phyloP scores from a whole-genome alignment of 2,329 filamentous ascomycete species.

The Penicillium freii region DNA sequence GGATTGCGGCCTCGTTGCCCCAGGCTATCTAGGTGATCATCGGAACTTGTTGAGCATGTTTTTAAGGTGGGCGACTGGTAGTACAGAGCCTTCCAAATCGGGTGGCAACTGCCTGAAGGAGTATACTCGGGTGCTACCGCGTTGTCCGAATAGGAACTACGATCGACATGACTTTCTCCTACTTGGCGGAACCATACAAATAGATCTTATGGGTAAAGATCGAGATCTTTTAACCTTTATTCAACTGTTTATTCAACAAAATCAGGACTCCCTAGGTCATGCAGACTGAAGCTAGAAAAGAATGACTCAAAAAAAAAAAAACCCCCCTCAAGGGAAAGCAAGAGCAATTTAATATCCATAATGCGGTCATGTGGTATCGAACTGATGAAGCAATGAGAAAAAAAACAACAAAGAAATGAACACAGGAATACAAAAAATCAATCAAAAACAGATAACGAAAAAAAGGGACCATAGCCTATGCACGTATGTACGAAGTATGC shows the following conservation, averaged over 20 bases:
- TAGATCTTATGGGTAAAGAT: conserved; percentile 8
- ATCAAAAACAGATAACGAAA: not conserved
- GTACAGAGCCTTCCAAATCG: not conserved
- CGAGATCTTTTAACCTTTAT: not conserved
- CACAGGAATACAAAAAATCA: not conserved
- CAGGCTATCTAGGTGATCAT: not conserved
- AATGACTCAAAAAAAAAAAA: not conserved
- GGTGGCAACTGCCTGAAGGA: not conserved
- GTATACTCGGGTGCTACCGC: not conserved
- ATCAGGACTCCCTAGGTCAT: not conserved
- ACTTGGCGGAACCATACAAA: not conserved
- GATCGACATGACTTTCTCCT: not conserved
- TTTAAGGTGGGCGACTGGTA: not conserved
- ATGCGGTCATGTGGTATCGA: conserved; percentile 7
- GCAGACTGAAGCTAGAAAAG: not conserved
- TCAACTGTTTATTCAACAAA: not conserved
- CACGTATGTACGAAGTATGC: not conserved
- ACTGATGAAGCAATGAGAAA: not conserved
- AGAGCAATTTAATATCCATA: conserved; percentile 5
- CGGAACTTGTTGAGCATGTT: not conserved
- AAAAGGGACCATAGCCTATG: not conserved
- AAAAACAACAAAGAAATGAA: not conserved
- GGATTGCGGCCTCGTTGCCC: not conserved
- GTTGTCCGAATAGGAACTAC: not conserved
- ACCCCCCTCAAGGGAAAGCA: too few species aligned